Conservation (phyloP, 2,329 filamentous ascomycete species). For the Colletotrichum sp. region DNA sequence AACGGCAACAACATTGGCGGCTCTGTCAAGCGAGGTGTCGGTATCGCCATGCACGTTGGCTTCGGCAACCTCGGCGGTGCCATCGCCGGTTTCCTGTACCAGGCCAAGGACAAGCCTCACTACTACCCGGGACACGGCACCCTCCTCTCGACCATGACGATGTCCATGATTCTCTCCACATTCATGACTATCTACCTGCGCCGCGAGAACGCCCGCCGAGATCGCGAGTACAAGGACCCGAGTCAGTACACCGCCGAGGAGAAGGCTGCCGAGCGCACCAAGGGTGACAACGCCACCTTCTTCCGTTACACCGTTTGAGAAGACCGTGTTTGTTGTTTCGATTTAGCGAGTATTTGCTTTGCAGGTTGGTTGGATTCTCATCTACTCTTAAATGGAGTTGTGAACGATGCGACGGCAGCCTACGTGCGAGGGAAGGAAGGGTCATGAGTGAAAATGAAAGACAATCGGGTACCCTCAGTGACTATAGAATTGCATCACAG, state of each 20-base stretch:
- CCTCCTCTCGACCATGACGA: slow-evolving; percentile 59
- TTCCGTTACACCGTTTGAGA: slow-evolving; percentile 58
- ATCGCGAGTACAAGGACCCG: slow-evolving; percentile 50
- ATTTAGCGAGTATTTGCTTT: neutral
- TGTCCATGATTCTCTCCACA: slow-evolving; percentile 54
- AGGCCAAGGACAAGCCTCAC: slow-evolving; percentile 56
- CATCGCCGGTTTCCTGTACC: slow-evolving; percentile 54
- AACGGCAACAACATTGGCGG: slow-evolving; percentile 65
- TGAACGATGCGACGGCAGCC: neutral
- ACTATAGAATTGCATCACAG: neutral
- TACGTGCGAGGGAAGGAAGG: neutral
- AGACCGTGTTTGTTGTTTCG: neutral
- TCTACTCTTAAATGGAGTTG: neutral
- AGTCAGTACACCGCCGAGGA: slow-evolving; percentile 59
- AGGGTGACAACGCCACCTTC: slow-evolving; percentile 62
- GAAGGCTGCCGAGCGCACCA: slow-evolving; percentile 55
- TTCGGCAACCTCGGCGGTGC: slow-evolving; percentile 63
- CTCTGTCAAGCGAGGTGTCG: slow-evolving; percentile 58
- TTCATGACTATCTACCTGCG: slow-evolving; percentile 64
- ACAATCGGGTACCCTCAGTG: neutral
- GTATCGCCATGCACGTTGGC: slow-evolving; percentile 62
- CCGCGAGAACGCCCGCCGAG: slow-evolving; percentile 60
- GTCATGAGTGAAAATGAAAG: neutral
- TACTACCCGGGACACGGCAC: slow-evolving; percentile 78
- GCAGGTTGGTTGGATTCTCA: neutral